Evolutionary conservation across 805 yeast genomes (phyloP).

Genomic region (Barnettozyma siamensis): DNA sequence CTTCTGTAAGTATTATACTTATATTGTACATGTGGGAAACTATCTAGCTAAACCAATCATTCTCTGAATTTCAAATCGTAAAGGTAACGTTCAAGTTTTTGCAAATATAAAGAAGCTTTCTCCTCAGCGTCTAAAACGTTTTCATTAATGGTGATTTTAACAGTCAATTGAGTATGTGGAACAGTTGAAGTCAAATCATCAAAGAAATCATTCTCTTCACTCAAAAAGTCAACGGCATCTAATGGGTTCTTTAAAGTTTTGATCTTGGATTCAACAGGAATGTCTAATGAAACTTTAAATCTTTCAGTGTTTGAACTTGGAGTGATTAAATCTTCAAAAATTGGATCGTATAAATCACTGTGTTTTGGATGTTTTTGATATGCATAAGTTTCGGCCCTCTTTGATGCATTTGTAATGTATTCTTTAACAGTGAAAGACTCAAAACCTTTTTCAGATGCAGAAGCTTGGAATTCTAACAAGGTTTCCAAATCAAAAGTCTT

Average conservation of each 20-base stretch:
- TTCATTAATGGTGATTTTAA: conserved; percentile 30
- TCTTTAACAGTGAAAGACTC: conserved; percentile 19
- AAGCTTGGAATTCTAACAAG: conserved; percentile 25
- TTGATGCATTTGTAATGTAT: conserved; percentile 39
- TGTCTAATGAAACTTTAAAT: conserved; percentile 32
- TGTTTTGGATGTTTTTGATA: conserved; percentile 31
- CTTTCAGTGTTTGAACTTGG: conserved; percentile 38
- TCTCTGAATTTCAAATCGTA: conserved; percentile 7
- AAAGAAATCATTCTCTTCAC: conserved; percentile 21
- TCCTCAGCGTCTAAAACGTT: conserved; percentile 39
- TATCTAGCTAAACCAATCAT: too few species aligned
- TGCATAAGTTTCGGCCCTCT: conserved; percentile 40
- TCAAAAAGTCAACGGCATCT: conserved; percentile 19
- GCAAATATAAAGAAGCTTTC: conserved; percentile 33
- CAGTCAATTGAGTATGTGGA: conserved; percentile 27
- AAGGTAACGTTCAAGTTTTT: conserved; percentile 21
- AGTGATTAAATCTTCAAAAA: conserved; percentile 53
- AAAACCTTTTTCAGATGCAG: conserved; percentile 24
- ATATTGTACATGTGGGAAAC: too few species aligned
- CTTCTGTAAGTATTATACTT: too few species aligned
- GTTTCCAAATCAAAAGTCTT: conserved; percentile 27
- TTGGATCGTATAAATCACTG: conserved; percentile 50
- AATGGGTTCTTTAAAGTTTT: conserved; percentile 13
- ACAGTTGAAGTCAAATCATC: conserved; percentile 17
- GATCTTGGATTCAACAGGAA: conserved; percentile 20